Evolutionary conservation across 306 rosid species (phyloP), one percentile per base, ranked within the genome.

Genomic region (Quercus wislizeni): DNA sequence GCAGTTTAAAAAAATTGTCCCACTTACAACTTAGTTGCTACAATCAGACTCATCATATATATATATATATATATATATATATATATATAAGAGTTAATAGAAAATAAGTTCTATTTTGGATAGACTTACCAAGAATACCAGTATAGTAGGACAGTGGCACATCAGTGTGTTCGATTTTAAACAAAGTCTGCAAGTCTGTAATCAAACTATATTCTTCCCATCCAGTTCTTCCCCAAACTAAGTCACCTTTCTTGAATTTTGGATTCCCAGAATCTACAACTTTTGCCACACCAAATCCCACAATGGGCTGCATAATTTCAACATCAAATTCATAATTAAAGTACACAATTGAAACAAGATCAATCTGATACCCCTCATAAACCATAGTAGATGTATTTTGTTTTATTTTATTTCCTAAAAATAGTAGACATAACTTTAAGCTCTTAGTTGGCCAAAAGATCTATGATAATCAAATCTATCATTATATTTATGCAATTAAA

Each of bases 121-220:
- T 5, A 4, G 13, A 59, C 68, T 38, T 67, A 85, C 88, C 85
- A 6, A 85, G 88, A 71, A 85, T 81, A 19, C 85, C 85, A 11
- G 85, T 81, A 71, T 85, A 81, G 64, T 81, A 85, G 19, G 88
- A 85, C 4, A 78, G 85, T 5, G 88, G 88, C 8, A 85, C 81
- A 23, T 85, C 81, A 5, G 78, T 69, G 20, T 85, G 72, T 15
- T 74, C 61, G 20, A 85, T 77, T 73, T 85, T 85, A 23, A 27
- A 65, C 6, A 80, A 76, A 21, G 3, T 1, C 3, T 58, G 49
- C 0, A 73, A 14, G 1, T 7, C 12, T 4, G 82, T 73, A 14
- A 84, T 62, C 3, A 84, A 6, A 58, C 80, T 80, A 38, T 73
- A 84, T 2, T 84, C 82, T 69, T 84, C 87, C 87, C 87, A 84